Evolutionary conservation across 208 protist genomes (phyloP), one percentile per base, ranked within the genome.

Genomic region (Trypanosoma mega): DNA sequence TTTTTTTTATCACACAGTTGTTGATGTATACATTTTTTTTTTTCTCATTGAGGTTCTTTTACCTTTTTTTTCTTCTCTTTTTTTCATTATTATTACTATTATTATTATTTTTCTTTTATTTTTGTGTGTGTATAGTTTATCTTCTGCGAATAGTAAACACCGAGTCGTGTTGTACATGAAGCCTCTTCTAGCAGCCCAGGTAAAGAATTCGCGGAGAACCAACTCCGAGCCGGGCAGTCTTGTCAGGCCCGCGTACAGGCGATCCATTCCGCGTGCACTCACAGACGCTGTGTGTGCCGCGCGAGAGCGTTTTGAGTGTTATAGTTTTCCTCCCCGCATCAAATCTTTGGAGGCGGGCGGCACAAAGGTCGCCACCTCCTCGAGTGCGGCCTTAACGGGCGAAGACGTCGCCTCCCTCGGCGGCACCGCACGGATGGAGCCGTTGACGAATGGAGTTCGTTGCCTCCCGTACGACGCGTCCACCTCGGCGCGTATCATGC

Each of bases 401-500:
- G 3, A 57, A 57, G 9, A 23, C 14, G 33, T 46, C n/a, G 8
- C 23, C 26, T 45, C 23, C 36, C 31, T 36, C 6, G 37, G 14
- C 31, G 37, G 18, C 2, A 29, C 45, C 51, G 6, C 23, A 3
- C 11, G 51, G 31, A 45, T 14, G 21, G 4, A 20, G 9, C n/a
- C n/a, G n/a, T n/a, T n/a, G n/a, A n/a, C n/a, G n/a, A n/a, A n/a
- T n/a, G n/a, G n/a, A n/a, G n/a, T n/a, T n/a, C n/a, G n/a, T n/a
- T 70, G 63, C 46, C 44, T 85, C 45, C 61, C 74, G 5, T 91
- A 73, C 54, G 76, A 80, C 53, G 39, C 65, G 2, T 51, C 57
- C 9, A 50, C 66, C 4, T 74, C 73, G 41, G 37, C 37, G 18
- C 39, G 52, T 39, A 81, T 68, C 67, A 80, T 91, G 68, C 3